Evolutionary conservation across 768 basidiomycete genomes (phyloP).

Genomic region (Mycena capillaripes): DNA sequence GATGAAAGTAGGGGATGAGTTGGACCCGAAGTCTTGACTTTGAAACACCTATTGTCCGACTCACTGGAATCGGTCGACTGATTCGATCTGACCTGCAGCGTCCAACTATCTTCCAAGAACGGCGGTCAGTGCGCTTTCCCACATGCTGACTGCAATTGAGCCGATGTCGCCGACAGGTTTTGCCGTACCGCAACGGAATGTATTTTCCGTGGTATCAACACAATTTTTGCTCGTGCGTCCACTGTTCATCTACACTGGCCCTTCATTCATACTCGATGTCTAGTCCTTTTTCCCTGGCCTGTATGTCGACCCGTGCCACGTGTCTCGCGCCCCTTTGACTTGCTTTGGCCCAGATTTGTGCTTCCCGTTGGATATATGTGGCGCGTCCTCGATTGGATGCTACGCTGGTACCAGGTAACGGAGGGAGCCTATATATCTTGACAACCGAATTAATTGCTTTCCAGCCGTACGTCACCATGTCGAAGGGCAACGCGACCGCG

Average conservation of each 20-base stretch:
- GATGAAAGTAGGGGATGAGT: no score
- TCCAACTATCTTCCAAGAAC: slow-evolving; percentile 53
- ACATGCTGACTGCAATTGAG: background rate
- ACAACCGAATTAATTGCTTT: slow-evolving; percentile 11
- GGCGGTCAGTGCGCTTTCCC: slow-evolving; percentile 52
- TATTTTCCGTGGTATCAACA: slow-evolving; percentile 63
- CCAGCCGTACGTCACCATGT: slow-evolving; percentile 74
- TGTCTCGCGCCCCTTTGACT: background rate
- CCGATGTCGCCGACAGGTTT: slow-evolving; percentile 60
- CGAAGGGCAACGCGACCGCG: slow-evolving; percentile 65
- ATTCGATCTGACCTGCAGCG: background rate
- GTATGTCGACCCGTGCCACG: slow-evolving; percentile 42
- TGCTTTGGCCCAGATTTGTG: slow-evolving; percentile 53
- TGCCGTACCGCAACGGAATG: slow-evolving; percentile 61
- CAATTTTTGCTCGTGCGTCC: slow-evolving; percentile 59
- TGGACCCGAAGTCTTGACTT: no score
- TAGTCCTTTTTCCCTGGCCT: slow-evolving; percentile 74
- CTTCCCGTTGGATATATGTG: slow-evolving; percentile 66
- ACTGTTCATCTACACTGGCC: background rate
- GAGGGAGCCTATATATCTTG: background rate
- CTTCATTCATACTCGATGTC: background rate
- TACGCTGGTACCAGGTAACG: slow-evolving; percentile 72
- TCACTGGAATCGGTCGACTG: background rate
- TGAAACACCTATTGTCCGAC: background rate
- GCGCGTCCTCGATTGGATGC: slow-evolving; percentile 65